A percentile compares a stretch with the other conserved stretches of the same genome.
These are phyloP conservation scores for Colletotrichum euphorbiae DNA, from an alignment of 2,329 filamentous ascomycete genomes.

Conservation along the genomic window DNA sequence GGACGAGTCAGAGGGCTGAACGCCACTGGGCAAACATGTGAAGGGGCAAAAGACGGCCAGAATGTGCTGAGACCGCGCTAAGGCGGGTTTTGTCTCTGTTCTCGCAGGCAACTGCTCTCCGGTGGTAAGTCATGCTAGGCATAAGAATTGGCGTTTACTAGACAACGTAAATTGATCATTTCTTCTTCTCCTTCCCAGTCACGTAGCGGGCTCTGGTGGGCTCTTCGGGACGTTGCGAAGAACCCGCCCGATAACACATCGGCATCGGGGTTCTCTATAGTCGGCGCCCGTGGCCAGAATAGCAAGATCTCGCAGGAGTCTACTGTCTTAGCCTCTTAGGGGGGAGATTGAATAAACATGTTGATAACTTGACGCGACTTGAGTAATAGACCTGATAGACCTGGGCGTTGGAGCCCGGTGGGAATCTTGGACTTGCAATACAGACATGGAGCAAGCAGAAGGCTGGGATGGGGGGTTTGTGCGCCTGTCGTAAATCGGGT, in stretches of 20 bases:
- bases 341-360: conserved; percentile 11
- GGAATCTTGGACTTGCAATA: background rate
- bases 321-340: too few relatives aligned
- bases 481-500: conserved; percentile 19
- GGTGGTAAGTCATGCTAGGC: conserved; percentile 6
- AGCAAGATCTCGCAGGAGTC: conserved; percentile 7
- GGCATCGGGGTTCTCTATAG: conserved; percentile 5
- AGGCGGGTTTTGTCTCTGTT: conserved; percentile 3
- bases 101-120: conserved; percentile 7
- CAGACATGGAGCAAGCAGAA: background rate
- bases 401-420: conserved; percentile 1
- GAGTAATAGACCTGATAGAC: background rate
- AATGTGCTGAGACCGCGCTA: conserved; percentile 16
- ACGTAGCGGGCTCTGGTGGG: background rate
- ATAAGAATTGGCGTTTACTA: conserved; percentile 6
- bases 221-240: conserved; percentile 21
- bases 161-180: background rate
- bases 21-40: conserved; percentile 6
- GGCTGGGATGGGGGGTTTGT: background rate
- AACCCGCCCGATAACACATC: conserved; percentile 17
- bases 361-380: background rate
- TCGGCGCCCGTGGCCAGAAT: conserved; percentile 5
- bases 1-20: conserved; percentile 26
- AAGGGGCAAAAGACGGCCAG: background rate
- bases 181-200: background rate